A percentile compares a stretch with the other conserved stretches of the same genome.
Evolutionary conservation across 2,329 filamentous ascomycete genomes (phyloP).

Genomic region (Tolypocladium cylindrosporum): DNA sequence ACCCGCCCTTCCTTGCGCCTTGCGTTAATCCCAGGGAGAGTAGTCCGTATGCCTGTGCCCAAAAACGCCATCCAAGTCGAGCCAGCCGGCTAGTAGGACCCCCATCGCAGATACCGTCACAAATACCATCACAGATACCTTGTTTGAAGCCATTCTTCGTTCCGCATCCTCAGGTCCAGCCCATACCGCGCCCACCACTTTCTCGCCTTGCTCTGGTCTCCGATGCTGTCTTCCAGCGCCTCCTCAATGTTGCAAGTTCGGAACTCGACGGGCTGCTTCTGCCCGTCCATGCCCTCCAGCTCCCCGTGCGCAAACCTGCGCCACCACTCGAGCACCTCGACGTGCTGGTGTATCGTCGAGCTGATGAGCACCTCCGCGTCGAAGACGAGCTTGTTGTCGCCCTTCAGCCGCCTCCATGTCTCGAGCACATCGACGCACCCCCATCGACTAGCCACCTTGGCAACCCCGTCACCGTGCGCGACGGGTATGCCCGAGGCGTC

Average conservation of each 20-base stretch:
- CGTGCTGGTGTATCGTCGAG: constrained; percentile 78
- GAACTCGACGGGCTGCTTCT: constrained; percentile 69
- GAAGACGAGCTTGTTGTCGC: constrained; percentile 57
- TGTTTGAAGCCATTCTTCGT: constrained; percentile 82
- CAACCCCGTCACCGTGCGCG: constrained; percentile 70
- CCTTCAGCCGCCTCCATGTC: constrained; percentile 66
- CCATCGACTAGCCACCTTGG: constrained; percentile 74
- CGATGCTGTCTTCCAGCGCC: constrained; percentile 78
- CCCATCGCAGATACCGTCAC: constrained; percentile 17
- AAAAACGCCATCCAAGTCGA: neutral
- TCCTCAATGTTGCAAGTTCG: constrained; percentile 95
- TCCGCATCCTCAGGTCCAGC: constrained; percentile 69
- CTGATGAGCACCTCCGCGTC: constrained; percentile 77
- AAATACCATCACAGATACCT: constrained; percentile 56
- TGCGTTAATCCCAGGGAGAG: neutral
- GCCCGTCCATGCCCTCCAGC: constrained; percentile 42
- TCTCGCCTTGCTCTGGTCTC: constrained; percentile 59
- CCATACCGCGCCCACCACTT: constrained; percentile 85
- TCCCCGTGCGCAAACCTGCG: constrained; percentile 53
- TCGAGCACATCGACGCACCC: constrained; percentile 78
- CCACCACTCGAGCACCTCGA: constrained; percentile 89
- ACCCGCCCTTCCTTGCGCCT: neutral
- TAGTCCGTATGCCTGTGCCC: neutral
- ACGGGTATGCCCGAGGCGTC: constrained; percentile 70
- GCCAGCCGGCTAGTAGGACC: neutral